Evolutionary conservation across 176 grass and related monocot species (phyloP), one percentile per base, ranked within the genome.

Genomic region (Carex parvula): DNA sequence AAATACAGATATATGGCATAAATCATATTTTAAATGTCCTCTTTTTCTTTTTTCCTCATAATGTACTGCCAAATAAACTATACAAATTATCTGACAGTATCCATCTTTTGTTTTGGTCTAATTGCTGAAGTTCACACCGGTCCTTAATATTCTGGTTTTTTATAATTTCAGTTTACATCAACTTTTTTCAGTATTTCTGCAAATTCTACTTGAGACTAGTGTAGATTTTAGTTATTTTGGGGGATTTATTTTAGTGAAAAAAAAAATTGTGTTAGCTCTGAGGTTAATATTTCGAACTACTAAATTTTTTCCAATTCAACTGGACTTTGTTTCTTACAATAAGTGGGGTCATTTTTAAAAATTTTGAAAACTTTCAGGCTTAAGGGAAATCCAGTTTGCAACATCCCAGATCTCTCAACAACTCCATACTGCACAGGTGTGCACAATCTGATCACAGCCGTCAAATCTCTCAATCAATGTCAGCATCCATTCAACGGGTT

Each of bases 381-480:
- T 82, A 8, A 42, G 81, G 91, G 91, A 85, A 96, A 96, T 57
- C 94, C 89, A 54, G 44, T 96, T 15, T 96, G 94, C 78, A 77
- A 2, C 41, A 60, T 54, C 20, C 55, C 74, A 30, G 3, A 86
- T 81, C 83, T 96, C 64, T 90, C 80, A 5, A 24, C 12, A 59
- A 87, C 65, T 35, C 64, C 0, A 1, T 87, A 84, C 17, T 97
- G 94, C 90, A 44, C 2, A 5, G 78, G 21, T 24, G 9, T 66
- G 12, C 14, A 8, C 16, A 9, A 16, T 37, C 37, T 13, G 88
- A 84, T 73, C 59, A 3, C 13, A 22, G 81, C 21, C 52, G 1
- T 26, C 0, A 0, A 5, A 41, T 0, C 8, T 80, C 8, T 8
- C 41, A 4, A 4, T 50, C 0, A 59, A 3, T 98, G 95, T 73